Conservation (phyloP, 2,329 filamentous ascomycete species). For the Simplicillium sp. region DNA sequence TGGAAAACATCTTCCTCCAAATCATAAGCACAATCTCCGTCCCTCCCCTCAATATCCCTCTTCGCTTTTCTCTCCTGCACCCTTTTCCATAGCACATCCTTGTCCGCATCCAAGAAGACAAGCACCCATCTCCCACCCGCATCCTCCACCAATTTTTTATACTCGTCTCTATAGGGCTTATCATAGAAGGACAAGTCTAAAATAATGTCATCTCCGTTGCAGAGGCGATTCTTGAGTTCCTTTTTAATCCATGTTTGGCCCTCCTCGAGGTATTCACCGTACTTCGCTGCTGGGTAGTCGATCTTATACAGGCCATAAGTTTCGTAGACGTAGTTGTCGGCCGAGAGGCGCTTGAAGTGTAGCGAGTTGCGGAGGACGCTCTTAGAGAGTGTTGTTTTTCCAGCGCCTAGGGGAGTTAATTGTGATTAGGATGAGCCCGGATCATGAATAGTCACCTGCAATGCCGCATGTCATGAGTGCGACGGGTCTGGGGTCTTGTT, state of each 20-base stretch:
- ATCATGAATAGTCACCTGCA: background rate
- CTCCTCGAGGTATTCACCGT: constrained; percentile 3
- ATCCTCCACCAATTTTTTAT: constrained; percentile 14
- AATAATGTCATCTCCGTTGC: constrained; percentile 13
- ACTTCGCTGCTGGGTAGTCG: constrained; percentile 3
- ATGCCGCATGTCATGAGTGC: constrained; percentile 6
- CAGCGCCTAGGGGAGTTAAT: background rate
- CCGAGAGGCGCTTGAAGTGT: constrained; percentile 4
- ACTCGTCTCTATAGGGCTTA: constrained; percentile 19
- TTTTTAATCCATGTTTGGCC: constrained; percentile 2
- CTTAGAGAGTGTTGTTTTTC: constrained; percentile 7
- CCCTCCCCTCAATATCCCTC: constrained; percentile 4
- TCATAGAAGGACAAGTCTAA: constrained; percentile 21
- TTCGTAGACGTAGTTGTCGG: constrained; percentile 1
- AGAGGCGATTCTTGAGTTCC: constrained; percentile 8
- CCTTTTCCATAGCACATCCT: constrained; percentile 18
- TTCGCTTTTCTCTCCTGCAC: constrained; percentile 15
- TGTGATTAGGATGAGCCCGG: background rate
- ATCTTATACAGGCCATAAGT: constrained; percentile 5
- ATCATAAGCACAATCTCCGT: constrained; percentile 6
- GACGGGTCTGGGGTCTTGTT: background rate
- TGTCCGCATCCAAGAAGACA: constrained; percentile 15
- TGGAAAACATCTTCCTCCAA: constrained; percentile 3
- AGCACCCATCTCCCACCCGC: constrained; percentile 19
- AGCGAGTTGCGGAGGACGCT: constrained; percentile 1